Percentiles rank a stretch among this genome's conserved stretches.
Evolutionary conservation across 192 early-diverging fungal genomes (phyloP).

Genomic region (Backusella mclennaniae): DNA sequence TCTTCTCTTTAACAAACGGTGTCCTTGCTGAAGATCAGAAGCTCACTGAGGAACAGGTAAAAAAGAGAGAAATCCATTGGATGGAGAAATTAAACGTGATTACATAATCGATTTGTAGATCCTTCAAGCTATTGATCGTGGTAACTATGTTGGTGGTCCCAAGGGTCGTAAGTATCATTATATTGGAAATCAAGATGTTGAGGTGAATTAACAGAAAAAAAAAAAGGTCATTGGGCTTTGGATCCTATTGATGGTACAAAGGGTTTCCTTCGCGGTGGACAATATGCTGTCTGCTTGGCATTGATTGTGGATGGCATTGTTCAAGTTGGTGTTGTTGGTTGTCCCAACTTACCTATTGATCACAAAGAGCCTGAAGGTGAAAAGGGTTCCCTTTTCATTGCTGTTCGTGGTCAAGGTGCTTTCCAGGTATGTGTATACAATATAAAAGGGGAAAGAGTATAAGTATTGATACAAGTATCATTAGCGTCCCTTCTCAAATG

Average conservation of each 20-base stretch:
- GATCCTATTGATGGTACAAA: constrained; percentile 97
- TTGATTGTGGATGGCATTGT: constrained; percentile 89
- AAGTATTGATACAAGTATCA: neutral
- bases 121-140: constrained; percentile 86
- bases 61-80: neutral
- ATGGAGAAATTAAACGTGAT: neutral
- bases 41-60: constrained; percentile 70
- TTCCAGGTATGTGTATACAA: constrained; percentile 67
- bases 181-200: neutral
- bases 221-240: constrained; percentile 66
- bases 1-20: constrained; percentile 78
- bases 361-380: constrained; percentile 57
- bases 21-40: constrained; percentile 46
- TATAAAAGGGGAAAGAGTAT: neutral
- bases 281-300: constrained; percentile 95
- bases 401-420: constrained; percentile 85
- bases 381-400: constrained; percentile 82
- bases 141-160: constrained; percentile 76
- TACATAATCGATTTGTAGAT: constrained; percentile 52
- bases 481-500: constrained; percentile 57
- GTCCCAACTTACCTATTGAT: constrained; percentile 75
- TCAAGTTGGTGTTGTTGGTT: constrained; percentile 86
- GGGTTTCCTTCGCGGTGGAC: constrained; percentile 96
- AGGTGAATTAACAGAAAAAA: neutral
- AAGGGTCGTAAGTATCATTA: constrained; percentile 55